These are phyloP conservation scores for Sporothrix pseudoabietina DNA, from an alignment of 2,329 filamentous ascomycete genomes.

Conservation along the genomic window DNA sequence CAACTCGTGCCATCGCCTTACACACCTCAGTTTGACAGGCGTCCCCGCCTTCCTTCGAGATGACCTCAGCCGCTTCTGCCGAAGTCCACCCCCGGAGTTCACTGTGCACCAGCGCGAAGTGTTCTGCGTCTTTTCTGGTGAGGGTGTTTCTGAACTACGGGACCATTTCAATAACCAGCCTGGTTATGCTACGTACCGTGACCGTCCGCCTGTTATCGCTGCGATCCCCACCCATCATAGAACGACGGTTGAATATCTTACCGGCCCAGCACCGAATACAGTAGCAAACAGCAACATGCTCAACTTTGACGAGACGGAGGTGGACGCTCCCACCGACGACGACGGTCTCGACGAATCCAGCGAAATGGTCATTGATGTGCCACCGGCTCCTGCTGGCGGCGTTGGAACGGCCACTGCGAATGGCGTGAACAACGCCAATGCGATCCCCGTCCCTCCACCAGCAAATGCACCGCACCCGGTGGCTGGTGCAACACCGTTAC, in stretches of 20 bases:
- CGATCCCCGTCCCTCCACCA: background rate
- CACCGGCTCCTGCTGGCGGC: background rate
- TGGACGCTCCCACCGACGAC: conserved; percentile 45
- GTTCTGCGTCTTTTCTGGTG: conserved; percentile 95
- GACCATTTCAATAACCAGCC: conserved; percentile 69
- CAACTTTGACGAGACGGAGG: conserved; percentile 37
- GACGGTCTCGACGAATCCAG: conserved; percentile 48
- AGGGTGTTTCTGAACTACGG: conserved; percentile 76
- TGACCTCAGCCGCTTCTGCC: conserved; percentile 82
- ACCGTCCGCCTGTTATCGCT: conserved; percentile 34
- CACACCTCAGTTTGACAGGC: conserved; percentile 90
- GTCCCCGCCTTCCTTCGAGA: conserved; percentile 86
- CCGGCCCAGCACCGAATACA: background rate
- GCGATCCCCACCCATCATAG: conserved; percentile 23
- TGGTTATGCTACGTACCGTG: conserved; percentile 51
- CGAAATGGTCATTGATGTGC: conserved; percentile 32
- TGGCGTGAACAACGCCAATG: background rate
- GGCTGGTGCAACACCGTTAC: background rate
- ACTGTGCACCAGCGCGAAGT: conserved; percentile 93
- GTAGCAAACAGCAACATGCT: conserved; percentile 31
- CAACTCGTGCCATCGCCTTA: conserved; percentile 88
- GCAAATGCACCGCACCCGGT: background rate
- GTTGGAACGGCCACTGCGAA: background rate
- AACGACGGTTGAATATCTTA: background rate
- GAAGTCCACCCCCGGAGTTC: conserved; percentile 86